A percentile compares a stretch with the other conserved stretches of the same genome.
These are phyloP conservation scores for Mariannaea sp. DNA, from an alignment of 2,329 filamentous ascomycete species.

Conservation along the genomic window DNA sequence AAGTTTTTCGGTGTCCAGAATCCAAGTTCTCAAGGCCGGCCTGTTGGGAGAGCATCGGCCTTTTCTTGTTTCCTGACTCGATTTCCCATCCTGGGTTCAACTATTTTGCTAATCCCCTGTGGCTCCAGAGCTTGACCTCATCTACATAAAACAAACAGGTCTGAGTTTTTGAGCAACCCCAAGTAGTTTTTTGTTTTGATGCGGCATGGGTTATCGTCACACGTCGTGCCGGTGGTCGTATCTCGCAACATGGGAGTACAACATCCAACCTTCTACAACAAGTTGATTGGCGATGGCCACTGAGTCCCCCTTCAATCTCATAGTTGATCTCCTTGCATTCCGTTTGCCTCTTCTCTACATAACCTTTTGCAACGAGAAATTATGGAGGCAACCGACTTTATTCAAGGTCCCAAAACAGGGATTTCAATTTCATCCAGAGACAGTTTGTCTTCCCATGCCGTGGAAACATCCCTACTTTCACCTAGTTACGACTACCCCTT, in stretches of 20 bases:
- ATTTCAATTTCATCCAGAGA: neutral
- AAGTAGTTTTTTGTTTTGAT: constrained; percentile 19
- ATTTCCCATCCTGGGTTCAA: neutral
- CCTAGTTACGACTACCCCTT: constrained; percentile 7
- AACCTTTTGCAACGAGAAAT: neutral
- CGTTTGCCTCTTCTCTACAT: too few relatives aligned
- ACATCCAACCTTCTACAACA: constrained; percentile 8
- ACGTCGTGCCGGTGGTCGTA: constrained; percentile 33
- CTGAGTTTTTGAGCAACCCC: neutral
- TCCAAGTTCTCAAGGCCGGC: neutral
- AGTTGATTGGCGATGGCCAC: constrained; percentile 11
- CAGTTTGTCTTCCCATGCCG: constrained; percentile 2
- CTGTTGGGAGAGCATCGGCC: neutral
- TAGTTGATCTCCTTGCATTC: too few relatives aligned
- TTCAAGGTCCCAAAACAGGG: neutral
- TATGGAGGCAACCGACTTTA: neutral
- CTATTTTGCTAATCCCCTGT: neutral
- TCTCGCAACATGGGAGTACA: constrained; percentile 31
- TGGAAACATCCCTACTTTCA: neutral
- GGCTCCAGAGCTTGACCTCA: neutral
- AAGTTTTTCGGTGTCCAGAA: neutral
- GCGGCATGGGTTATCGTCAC: constrained; percentile 13
- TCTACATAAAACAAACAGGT: neutral
- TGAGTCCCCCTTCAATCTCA: constrained; percentile 3
- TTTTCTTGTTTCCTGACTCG: constrained; percentile 3